Percentiles rank a stretch among this genome's conserved stretches.
Evolutionary conservation across 2,329 filamentous ascomycete genomes (phyloP).

Genomic region (Geoglossum cookeanum): DNA sequence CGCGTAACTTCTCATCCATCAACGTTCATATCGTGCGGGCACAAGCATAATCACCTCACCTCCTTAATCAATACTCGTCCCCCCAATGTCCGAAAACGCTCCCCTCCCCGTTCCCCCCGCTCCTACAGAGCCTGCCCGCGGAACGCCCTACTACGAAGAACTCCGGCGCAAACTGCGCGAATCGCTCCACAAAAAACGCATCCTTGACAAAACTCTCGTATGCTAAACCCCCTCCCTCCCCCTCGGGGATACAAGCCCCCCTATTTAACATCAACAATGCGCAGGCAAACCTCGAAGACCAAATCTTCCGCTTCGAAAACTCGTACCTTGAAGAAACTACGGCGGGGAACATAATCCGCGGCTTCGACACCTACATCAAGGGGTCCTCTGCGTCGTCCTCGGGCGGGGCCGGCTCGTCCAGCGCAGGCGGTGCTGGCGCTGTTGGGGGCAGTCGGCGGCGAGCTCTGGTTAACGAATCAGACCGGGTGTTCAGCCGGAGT

Average conservation of each 20-base stretch:
- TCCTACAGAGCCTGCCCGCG: neutral
- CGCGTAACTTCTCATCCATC: neutral
- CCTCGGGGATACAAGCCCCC: neutral
- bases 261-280: neutral
- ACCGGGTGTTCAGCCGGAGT: constrained; percentile 4
- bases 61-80: neutral
- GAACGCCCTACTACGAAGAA: constrained; percentile 49
- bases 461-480: neutral
- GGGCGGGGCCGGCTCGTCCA: constrained; percentile 22
- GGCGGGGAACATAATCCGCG: constrained; percentile 86
- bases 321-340: constrained; percentile 81
- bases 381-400: constrained; percentile 46
- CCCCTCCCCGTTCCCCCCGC: neutral
- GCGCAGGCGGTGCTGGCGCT: neutral
- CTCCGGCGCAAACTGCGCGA: constrained; percentile 47
- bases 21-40: too few species aligned
- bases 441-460: neutral
- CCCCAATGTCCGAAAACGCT: neutral
- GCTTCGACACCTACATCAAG: constrained; percentile 98
- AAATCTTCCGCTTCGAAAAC: constrained; percentile 66
- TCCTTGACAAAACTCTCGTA: constrained; percentile 42
- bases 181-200: constrained; percentile 44
- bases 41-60: neutral
- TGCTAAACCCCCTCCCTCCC: constrained; percentile 8
- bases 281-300: constrained; percentile 49